phyloP scores from a whole-genome alignment of 2,329 filamentous ascomycete genomes.

The Ascocoryne sarcoides region DNA sequence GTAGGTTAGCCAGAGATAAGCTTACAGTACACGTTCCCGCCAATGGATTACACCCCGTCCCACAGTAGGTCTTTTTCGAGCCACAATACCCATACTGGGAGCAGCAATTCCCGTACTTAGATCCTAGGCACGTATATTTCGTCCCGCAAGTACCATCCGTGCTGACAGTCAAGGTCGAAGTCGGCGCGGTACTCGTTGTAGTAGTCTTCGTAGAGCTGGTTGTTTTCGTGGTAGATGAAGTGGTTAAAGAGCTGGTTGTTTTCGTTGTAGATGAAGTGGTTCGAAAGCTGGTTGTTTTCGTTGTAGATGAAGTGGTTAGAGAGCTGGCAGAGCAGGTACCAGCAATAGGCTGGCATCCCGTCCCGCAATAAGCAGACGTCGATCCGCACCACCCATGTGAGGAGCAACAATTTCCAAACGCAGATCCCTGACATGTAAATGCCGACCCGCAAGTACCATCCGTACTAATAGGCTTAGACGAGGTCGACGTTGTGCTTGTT shows the following conservation, averaged over 20 bases:
- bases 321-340: slow-evolving; percentile 7
- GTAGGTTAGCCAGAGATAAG: no score
- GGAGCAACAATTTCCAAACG: slow-evolving; percentile 10
- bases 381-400: not conserved
- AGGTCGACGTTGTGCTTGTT: not conserved
- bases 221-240: slow-evolving; percentile 3
- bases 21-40: slow-evolving; percentile 9
- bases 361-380: slow-evolving; percentile 25
- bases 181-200: not conserved
- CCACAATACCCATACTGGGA: slow-evolving; percentile 28
- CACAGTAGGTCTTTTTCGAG: slow-evolving; percentile 22
- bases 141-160: slow-evolving; percentile 14
- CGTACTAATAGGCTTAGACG: not conserved
- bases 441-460: slow-evolving; percentile 17
- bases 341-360: slow-evolving; percentile 21
- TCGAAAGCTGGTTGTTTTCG: not conserved
- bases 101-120: slow-evolving; percentile 23
- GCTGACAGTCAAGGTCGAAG: slow-evolving; percentile 3
- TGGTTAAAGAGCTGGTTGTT: slow-evolving; percentile 2
- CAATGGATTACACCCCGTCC: slow-evolving; percentile 21
- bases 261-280: slow-evolving; percentile 1
- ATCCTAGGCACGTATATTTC: slow-evolving; percentile 18
- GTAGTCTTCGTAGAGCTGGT: not conserved
- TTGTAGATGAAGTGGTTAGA: not conserved
- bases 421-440: slow-evolving; percentile 20